Conservation (phyloP, 2,329 filamentous ascomycete species). For the Triangularia verruculosa region DNA sequence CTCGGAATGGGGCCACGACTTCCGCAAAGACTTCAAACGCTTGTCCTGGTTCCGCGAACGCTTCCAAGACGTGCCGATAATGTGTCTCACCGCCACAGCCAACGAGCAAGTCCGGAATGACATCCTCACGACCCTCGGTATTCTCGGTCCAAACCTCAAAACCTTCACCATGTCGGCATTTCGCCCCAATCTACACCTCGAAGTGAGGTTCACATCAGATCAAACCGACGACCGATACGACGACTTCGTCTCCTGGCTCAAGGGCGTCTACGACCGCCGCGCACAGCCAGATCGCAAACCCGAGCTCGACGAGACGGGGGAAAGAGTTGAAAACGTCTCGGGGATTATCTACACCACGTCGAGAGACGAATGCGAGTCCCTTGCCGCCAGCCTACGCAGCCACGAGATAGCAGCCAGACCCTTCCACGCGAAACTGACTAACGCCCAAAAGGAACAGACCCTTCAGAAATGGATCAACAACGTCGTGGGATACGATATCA, state of each 20-base stretch:
- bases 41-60: slow-evolving; percentile 80
- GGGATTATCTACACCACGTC: slow-evolving; percentile 80
- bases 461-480: slow-evolving; percentile 70
- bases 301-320: slow-evolving; percentile 53
- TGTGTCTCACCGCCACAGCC: slow-evolving; percentile 89
- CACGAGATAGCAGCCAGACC: slow-evolving; percentile 72
- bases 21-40: slow-evolving; percentile 86
- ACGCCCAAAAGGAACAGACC: slow-evolving; percentile 68
- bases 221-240: slow-evolving; percentile 68
- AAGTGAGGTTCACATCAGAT: slow-evolving; percentile 79
- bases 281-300: slow-evolving; percentile 54
- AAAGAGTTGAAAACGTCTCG: slow-evolving; percentile 62
- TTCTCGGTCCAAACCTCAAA: slow-evolving; percentile 61
- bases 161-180: slow-evolving; percentile 81
- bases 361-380: slow-evolving; percentile 68
- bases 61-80: slow-evolving; percentile 83
- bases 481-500: slow-evolving; percentile 76
- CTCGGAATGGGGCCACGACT: slow-evolving; percentile 97
- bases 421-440: slow-evolving; percentile 67
- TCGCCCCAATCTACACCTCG: slow-evolving; percentile 83
- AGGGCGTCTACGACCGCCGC: slow-evolving; percentile 67
- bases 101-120: slow-evolving; percentile 78
- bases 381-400: slow-evolving; percentile 62
- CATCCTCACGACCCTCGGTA: slow-evolving; percentile 67
- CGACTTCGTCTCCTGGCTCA: slow-evolving; percentile 75